Base-by-base conservation (phyloP, 768 basidiomycete genomes). In the Leccinum uliginosum region DNA sequence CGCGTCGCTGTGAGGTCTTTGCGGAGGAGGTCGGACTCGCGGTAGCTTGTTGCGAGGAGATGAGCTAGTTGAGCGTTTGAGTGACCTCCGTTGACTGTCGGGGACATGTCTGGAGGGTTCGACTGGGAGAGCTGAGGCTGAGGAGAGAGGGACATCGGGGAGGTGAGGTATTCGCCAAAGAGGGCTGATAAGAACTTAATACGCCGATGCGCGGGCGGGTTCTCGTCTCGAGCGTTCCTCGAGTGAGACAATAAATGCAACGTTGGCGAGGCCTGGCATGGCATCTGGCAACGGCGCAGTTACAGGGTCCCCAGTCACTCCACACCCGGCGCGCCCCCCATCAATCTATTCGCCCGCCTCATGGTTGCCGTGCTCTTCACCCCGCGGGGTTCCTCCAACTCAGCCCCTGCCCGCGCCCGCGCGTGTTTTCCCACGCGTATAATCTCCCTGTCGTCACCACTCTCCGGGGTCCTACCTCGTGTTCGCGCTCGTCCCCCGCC, bases 41-140 rank as follows among this genome's bases (percentile, higher is more conserved):
- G 73, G 63, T 81, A 82, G 47, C 80, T 75, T 35, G 78, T 73
- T 5, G 80, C 65, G 65, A 88, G 82, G 49, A 87, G 77, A 7
- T 74, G 62, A 14, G 85, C 84, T 64, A 87, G 82, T 56, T 81
- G 78, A 1, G 83, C 72, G 61, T 82, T 75, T 17, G 78, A 76
- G 26, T 71, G 67, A 6, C 59, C 45, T 10, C 63, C 38, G 26
- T 65, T 10, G 3, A 58, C 61, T 32, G 62, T 62, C 0, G 70
- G 59, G 2, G 68, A 66, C 47, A 62, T 40, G 56, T 21, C 43
- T 14, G 44, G 12, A 21, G 38, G 15, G n/a, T n/a, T 11, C 12
- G 32, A 14, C 3, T n/a, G 38, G 9, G 38, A 19, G 38, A 19
- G 15, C 35, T 35, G 38, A 23, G 66, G 61, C 23, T 61, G 58